Base-by-base conservation (phyloP, 768 basidiomycete genomes). In the Leccinum rimulosum region DNA sequence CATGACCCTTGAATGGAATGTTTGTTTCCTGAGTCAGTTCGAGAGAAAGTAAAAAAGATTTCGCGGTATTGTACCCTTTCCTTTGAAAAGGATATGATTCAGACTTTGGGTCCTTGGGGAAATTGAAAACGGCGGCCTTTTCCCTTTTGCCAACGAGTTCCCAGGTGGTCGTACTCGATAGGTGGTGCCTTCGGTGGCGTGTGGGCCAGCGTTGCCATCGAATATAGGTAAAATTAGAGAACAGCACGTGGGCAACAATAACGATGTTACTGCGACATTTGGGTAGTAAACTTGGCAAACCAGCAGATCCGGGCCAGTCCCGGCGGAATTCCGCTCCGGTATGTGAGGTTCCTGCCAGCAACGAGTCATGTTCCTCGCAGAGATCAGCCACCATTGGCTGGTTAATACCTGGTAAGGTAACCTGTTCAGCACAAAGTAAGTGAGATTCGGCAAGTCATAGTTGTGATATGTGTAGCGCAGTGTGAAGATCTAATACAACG, bases 31-130 rank as follows among this genome's bases (percentile, higher is more conserved):
- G 66, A 93, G 90, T 71, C 83, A 83, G 45, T 83, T 78, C 17
- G 95, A 81, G 40, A 96, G 81, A 68, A 88, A 93, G 70, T 94
- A n/a, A 95, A 73, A 95, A 93, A 0, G 90, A 91, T 70, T 95
- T 95, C 10, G 91, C 88, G 60, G 14, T 15, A 91, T 82, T 9
- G 84, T 82, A 12, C 89, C 89, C 54, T 82, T 76, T 19, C 86
- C 90, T 17, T 81, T 40, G 38, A 40, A 17, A n/a, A n/a, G 38
- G 17, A n/a, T n/a, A n/a, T n/a, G 38, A 40, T 40, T 40, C 38
- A n/a, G 17, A 17, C 36, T 86, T 89, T 10, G 94, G 93, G 74
- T 95, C 94, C 56, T 89, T 84, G 1, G 89, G 87, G 40, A 87
- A 82, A 65, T 94, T 91, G 67, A 92, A 93, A 22, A 88, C 74